Evolutionary conservation across 192 early-diverging fungal genomes (phyloP).

Genomic region (Funneliformis geosporum): DNA sequence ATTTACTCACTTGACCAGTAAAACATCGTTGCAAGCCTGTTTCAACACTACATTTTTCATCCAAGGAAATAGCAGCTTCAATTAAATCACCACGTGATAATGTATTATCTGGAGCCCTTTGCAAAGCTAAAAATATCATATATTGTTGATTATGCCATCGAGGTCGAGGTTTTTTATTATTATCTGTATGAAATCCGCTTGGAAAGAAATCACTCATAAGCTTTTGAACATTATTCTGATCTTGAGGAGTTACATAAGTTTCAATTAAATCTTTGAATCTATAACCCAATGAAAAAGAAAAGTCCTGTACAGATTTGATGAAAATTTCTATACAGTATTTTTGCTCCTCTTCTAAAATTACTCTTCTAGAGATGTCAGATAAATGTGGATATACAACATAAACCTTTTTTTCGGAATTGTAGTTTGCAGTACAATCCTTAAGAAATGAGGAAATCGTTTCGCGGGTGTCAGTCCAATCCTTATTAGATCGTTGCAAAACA

Average conservation of each 20-base stretch:
- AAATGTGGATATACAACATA: slow-evolving; percentile 19
- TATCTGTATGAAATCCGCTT: not conserved
- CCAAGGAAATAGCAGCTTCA: slow-evolving; percentile 71
- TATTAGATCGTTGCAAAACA: slow-evolving; percentile 25
- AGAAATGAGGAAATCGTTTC: slow-evolving; percentile 22
- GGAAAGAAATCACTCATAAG: slow-evolving; percentile 1
- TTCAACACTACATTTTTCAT: slow-evolving; percentile 72
- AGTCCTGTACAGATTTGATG: slow-evolving; percentile 16
- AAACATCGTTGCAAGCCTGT: slow-evolving; percentile 78
- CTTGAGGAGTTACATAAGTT: not conserved
- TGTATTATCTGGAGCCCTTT: slow-evolving; percentile 65
- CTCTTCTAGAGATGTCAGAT: slow-evolving; percentile 12
- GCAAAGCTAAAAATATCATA: slow-evolving; percentile 78
- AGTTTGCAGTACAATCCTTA: slow-evolving; percentile 31
- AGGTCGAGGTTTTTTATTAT: slow-evolving; percentile 42
- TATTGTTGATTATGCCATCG: slow-evolving; percentile 93
- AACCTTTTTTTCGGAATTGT: slow-evolving; percentile 13
- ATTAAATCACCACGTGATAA: slow-evolving; percentile 76
- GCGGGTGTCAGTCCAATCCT: slow-evolving; percentile 27
- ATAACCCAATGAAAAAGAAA: not conserved
- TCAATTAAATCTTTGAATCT: slow-evolving; percentile 24
- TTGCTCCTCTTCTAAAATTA: slow-evolving; percentile 13
- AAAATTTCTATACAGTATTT: slow-evolving; percentile 16
- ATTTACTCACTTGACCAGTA: slow-evolving; percentile 71
- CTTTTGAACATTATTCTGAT: not conserved